A percentile compares a stretch with the other conserved stretches of the same genome.
phyloP scores from a whole-genome alignment of 1,284 basidiomycete genomes.

The Salmacisia buchloeana region DNA sequence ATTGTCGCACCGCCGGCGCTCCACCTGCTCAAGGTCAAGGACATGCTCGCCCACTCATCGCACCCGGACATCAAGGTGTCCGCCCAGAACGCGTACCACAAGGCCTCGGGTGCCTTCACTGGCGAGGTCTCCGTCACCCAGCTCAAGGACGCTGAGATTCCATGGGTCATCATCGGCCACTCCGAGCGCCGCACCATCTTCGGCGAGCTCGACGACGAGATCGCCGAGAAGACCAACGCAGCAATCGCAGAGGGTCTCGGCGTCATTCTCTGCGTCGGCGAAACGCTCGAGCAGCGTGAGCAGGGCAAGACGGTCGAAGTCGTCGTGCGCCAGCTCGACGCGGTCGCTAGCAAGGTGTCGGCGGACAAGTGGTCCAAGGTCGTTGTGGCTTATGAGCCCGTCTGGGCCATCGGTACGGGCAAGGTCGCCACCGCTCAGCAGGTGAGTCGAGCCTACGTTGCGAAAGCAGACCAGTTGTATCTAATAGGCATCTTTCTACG shows the following conservation, averaged over 20 bases:
- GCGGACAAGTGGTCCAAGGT: conserved; percentile 75
- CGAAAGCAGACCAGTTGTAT: not conserved
- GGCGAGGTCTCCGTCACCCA: conserved; percentile 53
- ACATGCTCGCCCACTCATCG: conserved; percentile 25
- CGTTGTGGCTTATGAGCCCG: conserved; percentile 75
- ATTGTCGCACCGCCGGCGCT: conserved; percentile 47
- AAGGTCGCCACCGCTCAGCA: conserved; percentile 84
- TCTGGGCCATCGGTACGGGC: conserved; percentile 96
- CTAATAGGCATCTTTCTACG: too few relatives aligned
- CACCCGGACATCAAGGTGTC: conserved; percentile 56
- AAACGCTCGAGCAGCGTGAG: conserved; percentile 86
- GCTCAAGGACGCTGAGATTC: conserved; percentile 76
- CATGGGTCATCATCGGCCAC: conserved; percentile 95
- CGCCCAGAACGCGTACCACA: conserved; percentile 87
- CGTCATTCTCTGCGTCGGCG: conserved; percentile 93
- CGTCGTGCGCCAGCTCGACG: conserved; percentile 74
- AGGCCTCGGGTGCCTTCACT: conserved; percentile 84
- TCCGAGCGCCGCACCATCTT: conserved; percentile 92
- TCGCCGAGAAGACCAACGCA: conserved; percentile 74
- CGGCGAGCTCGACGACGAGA: conserved; percentile 74
- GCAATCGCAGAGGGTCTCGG: conserved; percentile 70
- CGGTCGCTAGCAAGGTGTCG: conserved; percentile 61
- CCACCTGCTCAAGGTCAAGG: conserved; percentile 42
- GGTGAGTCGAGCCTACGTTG: conserved; percentile 25
- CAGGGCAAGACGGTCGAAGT: conserved; percentile 70